Conservation (phyloP, 371 early-diverging fungal genomes). For the Mucor ambiguus region DNA sequence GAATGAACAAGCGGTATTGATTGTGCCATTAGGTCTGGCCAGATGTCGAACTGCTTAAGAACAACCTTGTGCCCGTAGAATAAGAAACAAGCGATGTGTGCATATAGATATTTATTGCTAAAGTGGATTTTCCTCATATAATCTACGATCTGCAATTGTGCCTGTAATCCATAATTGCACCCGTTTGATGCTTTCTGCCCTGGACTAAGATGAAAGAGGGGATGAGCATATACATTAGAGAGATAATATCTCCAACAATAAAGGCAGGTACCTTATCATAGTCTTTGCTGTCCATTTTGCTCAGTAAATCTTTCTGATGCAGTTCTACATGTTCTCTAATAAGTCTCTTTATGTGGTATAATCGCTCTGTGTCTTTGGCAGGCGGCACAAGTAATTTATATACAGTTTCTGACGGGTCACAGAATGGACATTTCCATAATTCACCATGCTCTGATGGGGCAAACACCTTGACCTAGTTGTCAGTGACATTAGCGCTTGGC, state of each 20-base stretch:
- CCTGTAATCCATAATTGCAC: constrained; percentile 27
- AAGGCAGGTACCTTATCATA: neutral
- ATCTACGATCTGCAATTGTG: constrained; percentile 20
- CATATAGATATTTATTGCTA: neutral
- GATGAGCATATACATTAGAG: neutral
- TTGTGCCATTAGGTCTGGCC: constrained; percentile 40
- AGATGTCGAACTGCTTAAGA: constrained; percentile 27
- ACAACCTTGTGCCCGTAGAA: constrained; percentile 26
- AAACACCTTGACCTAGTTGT: constrained; percentile 11
- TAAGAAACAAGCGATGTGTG: neutral
- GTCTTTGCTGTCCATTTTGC: neutral
- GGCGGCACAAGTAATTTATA: constrained; percentile 17
- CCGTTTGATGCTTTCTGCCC: constrained; percentile 18
- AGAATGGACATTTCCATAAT: constrained; percentile 22
- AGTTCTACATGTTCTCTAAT: constrained; percentile 22
- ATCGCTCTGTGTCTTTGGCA: neutral
- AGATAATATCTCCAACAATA: neutral
- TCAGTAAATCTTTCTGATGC: constrained; percentile 14
- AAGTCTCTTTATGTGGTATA: neutral
- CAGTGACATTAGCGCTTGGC: neutral
- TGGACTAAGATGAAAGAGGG: neutral
- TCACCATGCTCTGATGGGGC: constrained; percentile 4
- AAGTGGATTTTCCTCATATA: constrained; percentile 16
- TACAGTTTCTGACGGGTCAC: constrained; percentile 9
- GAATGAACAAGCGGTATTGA: neutral